These are phyloP conservation scores for Taiozyma sp. DNA, from an alignment of 1,139 yeast genomes.

Conservation along the genomic window DNA sequence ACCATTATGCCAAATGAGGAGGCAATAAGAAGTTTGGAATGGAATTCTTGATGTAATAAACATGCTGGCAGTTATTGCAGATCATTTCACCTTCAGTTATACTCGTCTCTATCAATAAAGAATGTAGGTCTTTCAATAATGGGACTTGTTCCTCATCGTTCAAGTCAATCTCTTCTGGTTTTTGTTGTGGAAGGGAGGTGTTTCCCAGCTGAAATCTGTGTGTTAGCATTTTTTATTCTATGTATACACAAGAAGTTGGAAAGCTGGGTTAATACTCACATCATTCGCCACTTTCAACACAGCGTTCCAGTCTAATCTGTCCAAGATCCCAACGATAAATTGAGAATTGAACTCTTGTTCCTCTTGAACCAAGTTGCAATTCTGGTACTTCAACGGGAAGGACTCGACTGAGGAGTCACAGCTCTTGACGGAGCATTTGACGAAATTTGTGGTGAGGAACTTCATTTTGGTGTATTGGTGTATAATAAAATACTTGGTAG, in stretches of 20 bases:
- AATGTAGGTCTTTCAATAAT: constrained; percentile 69
- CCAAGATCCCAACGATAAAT: constrained; percentile 70
- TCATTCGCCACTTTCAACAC: constrained; percentile 59
- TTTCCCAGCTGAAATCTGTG: constrained; percentile 27
- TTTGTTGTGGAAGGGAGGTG: constrained; percentile 51
- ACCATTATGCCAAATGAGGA: constrained; percentile 66
- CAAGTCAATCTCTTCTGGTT: constrained; percentile 50
- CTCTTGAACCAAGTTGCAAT: constrained; percentile 65
- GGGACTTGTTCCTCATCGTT: constrained; percentile 49
- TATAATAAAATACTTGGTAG: too few species aligned
- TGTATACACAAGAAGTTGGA: too few species aligned
- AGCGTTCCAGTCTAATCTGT: constrained; percentile 87
- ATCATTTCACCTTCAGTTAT: constrained; percentile 85
- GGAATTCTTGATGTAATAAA: constrained; percentile 84
- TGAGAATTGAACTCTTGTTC: constrained; percentile 83
- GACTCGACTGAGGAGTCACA: constrained; percentile 68
- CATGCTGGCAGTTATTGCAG: constrained; percentile 81
- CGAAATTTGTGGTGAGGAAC: constrained; percentile 89
- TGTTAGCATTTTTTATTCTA: too few species aligned
- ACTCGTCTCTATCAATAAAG: constrained; percentile 76
- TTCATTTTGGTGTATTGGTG: constrained; percentile 49
- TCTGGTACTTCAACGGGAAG: constrained; percentile 73
- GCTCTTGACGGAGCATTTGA: constrained; percentile 82
- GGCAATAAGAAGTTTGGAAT: constrained; percentile 93
- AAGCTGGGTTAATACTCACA: constrained; percentile 36